Evolutionary conservation across 805 yeast genomes (phyloP).

Genomic region (Danielozyma ontarioensis): DNA sequence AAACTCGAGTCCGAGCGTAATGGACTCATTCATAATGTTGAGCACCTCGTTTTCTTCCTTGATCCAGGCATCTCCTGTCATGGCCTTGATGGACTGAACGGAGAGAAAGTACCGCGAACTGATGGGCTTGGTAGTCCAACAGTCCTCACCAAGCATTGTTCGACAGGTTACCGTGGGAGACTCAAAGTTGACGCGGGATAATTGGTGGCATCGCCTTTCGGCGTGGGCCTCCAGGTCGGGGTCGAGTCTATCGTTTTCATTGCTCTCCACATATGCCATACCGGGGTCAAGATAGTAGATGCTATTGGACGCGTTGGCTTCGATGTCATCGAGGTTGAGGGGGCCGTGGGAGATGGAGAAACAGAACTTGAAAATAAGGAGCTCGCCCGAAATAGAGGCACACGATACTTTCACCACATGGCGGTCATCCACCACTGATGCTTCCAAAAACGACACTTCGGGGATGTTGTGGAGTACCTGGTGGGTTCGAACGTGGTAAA

Average conservation of each 20-base stretch:
- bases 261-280: constrained; percentile 18
- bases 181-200: constrained; percentile 17
- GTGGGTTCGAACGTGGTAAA: constrained; percentile 32
- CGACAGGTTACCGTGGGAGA: constrained; percentile 26
- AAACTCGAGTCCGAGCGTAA: constrained; percentile 29
- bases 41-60: constrained; percentile 23
- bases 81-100: constrained; percentile 44
- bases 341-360: constrained; percentile 25
- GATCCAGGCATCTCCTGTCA: constrained; percentile 42
- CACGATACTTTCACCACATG: constrained; percentile 29
- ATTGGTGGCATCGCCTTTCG: constrained; percentile 6
- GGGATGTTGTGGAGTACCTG: constrained; percentile 52
- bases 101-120: constrained; percentile 37
- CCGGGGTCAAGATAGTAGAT: constrained; percentile 23
- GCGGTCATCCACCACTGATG: constrained; percentile 9
- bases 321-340: constrained; percentile 9
- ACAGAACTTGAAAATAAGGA: constrained; percentile 32
- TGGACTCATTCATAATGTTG: constrained; percentile 37
- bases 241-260: constrained; percentile 4
- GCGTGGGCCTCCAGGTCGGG: constrained; percentile 1
- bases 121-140: constrained; percentile 49
- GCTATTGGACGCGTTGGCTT: constrained; percentile 4
- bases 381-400: constrained; percentile 45
- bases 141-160: constrained; percentile 38
- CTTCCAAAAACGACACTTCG: constrained; percentile 37